Percentiles rank a stretch among this genome's conserved stretches.
These are phyloP conservation scores for Logfia minima DNA, from an alignment of 129 eudicot genomes.

Conservation along the genomic window DNA sequence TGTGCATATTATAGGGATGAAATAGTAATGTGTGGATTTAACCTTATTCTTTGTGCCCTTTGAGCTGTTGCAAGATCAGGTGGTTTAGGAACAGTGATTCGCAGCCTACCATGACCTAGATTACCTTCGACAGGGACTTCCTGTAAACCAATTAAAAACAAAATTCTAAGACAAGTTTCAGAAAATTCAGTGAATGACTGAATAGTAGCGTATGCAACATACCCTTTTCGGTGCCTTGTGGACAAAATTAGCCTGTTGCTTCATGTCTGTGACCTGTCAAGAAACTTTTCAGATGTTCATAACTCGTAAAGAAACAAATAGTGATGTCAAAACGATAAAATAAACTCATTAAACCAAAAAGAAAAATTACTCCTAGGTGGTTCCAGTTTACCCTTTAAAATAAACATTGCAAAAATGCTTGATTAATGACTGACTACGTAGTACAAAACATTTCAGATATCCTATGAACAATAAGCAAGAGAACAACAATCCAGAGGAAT, in stretches of 20 bases:
- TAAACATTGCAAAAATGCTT: background rate
- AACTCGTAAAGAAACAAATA: slow-evolving; percentile 10
- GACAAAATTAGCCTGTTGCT: slow-evolving; percentile 56
- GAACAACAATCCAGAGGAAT: background rate
- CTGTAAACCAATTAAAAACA: slow-evolving; percentile 39
- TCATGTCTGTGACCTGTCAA: slow-evolving; percentile 56
- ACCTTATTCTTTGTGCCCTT: slow-evolving; percentile 84
- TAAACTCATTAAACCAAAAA: background rate
- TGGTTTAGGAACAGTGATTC: slow-evolving; percentile 77
- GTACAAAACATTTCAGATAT: background rate
- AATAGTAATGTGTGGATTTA: background rate
- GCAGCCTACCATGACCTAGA: slow-evolving; percentile 42
- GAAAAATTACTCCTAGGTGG: background rate
- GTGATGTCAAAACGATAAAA: background rate
- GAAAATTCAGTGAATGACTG: background rate
- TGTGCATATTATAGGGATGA: background rate
- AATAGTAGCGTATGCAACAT: slow-evolving; percentile 23
- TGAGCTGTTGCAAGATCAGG: slow-evolving; percentile 84
- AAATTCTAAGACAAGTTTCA: slow-evolving; percentile 10
- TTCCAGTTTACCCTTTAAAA: background rate
- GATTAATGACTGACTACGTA: background rate
- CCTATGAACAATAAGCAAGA: slow-evolving; percentile 1
- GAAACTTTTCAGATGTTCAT: slow-evolving; percentile 27
- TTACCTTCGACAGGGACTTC: slow-evolving; percentile 41
- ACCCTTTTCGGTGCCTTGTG: slow-evolving; percentile 82